Evolutionary conservation across 176 grass and related monocot species (phyloP).

Genomic region (Carex scoparia): DNA sequence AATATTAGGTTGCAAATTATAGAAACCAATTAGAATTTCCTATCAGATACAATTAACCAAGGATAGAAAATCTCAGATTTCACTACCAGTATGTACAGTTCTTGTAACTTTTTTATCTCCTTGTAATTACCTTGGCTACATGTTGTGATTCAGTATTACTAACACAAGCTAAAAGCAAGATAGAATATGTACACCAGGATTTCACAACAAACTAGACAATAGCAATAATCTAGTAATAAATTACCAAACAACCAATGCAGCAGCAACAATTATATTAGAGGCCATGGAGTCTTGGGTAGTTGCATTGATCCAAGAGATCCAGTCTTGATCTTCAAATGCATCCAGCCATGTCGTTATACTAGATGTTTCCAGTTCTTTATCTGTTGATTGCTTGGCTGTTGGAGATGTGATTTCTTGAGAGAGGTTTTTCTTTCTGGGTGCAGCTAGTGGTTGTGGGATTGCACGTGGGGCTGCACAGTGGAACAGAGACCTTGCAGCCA

Average conservation of each 20-base stretch:
- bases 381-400: slow-evolving; percentile 28
- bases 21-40: neutral
- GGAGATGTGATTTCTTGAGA: slow-evolving; percentile 22
- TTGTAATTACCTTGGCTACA: slow-evolving; percentile 1
- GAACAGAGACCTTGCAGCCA: slow-evolving; percentile 96
- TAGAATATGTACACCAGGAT: neutral
- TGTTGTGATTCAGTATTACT: neutral
- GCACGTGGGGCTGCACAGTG: slow-evolving; percentile 90
- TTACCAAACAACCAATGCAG: slow-evolving; percentile 89
- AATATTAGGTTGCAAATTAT: neutral
- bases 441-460: slow-evolving; percentile 57
- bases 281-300: slow-evolving; percentile 81
- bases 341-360: slow-evolving; percentile 71
- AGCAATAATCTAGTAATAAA: neutral
- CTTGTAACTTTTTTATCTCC: neutral
- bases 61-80: neutral
- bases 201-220: neutral
- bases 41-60: neutral
- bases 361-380: slow-evolving; percentile 38
- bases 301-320: slow-evolving; percentile 78
- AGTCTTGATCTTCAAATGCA: slow-evolving; percentile 88
- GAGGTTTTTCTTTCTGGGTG: slow-evolving; percentile 48
- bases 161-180: neutral
- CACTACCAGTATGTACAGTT: neutral
- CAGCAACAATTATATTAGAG: slow-evolving; percentile 91